These are phyloP conservation scores for Vinca major DNA, from an alignment of 305 asterid genomes.

Conservation along the genomic window DNA sequence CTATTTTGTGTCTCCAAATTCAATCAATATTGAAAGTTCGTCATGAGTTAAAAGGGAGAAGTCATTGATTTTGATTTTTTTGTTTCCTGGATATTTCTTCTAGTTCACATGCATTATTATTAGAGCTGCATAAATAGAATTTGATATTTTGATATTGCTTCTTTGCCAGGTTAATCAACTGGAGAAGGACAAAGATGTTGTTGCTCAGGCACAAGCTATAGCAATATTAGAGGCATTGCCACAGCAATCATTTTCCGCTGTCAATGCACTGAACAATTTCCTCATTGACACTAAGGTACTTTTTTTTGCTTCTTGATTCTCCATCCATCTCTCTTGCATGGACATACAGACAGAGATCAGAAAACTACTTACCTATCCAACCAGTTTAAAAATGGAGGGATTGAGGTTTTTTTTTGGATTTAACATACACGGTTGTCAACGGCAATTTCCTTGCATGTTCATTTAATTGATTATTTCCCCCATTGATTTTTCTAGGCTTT, in stretches of 20 bases:
- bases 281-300: constrained; percentile 46
- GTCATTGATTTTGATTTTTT: no score
- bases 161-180: constrained; percentile 73
- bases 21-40: neutral
- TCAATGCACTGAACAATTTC: constrained; percentile 72
- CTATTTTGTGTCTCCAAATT: neutral
- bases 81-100: neutral
- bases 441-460: constrained; percentile 1
- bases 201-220: constrained; percentile 95
- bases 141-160: neutral
- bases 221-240: constrained; percentile 73
- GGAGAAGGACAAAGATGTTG: constrained; percentile 97
- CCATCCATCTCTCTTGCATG: neutral
- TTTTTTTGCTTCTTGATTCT: constrained; percentile 14
- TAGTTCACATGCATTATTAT: neutral
- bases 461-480: constrained; percentile 18
- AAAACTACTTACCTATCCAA: neutral
- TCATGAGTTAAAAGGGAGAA: neutral
- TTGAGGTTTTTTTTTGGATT: no score
- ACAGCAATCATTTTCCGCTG: constrained; percentile 69
- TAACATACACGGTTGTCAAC: no score
- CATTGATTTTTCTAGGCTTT: constrained; percentile 52
- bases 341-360: neutral
- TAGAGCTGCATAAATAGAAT: neutral
- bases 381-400: neutral